Conservation (phyloP, 352 stramenopile species). For the Globisporangium orthogonon region DNA sequence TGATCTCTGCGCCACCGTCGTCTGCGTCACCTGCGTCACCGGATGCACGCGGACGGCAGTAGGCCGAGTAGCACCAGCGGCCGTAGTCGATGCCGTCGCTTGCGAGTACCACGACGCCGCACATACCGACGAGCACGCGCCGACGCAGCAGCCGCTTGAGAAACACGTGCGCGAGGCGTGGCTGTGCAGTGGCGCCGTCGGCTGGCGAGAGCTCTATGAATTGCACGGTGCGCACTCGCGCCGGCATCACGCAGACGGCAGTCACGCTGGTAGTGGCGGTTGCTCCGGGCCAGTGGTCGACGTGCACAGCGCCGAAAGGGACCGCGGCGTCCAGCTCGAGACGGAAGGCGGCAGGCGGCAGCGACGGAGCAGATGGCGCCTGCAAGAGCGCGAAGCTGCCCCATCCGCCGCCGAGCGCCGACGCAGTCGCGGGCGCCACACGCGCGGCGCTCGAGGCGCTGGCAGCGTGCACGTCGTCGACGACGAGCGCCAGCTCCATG, state of each 20-base stretch:
- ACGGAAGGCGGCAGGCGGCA: slow-evolving; percentile 24
- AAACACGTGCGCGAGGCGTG: slow-evolving; percentile 37
- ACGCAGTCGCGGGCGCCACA: slow-evolving; percentile 20
- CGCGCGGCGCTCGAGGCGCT: slow-evolving; percentile 23
- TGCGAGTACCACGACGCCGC: slow-evolving; percentile 27
- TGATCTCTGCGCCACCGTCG: slow-evolving; percentile 13
- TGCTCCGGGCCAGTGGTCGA: slow-evolving; percentile 41
- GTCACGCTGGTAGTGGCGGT: not conserved
- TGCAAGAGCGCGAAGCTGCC: slow-evolving; percentile 21
- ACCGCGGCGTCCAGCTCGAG: slow-evolving; percentile 23
- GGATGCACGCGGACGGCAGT: slow-evolving; percentile 23
- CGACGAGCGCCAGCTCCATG: slow-evolving; percentile 18
- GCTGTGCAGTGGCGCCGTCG: slow-evolving; percentile 16
- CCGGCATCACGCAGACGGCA: slow-evolving; percentile 17
- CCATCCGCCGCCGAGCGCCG: slow-evolving; percentile 16
- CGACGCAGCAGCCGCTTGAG: slow-evolving; percentile 47
- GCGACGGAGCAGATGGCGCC: not conserved
- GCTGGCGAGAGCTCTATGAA: slow-evolving; percentile 44
- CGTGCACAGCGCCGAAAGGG: slow-evolving; percentile 12
- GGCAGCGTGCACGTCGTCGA: slow-evolving; percentile 6
- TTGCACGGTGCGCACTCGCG: slow-evolving; percentile 29
- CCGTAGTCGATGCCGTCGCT: slow-evolving; percentile 58
- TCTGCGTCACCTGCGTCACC: not conserved
- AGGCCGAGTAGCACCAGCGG: slow-evolving; percentile 41
- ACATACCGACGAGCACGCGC: slow-evolving; percentile 22